Base-by-base conservation (phyloP, 2,329 filamentous ascomycete species). In the Lanzia echinophila region DNA sequence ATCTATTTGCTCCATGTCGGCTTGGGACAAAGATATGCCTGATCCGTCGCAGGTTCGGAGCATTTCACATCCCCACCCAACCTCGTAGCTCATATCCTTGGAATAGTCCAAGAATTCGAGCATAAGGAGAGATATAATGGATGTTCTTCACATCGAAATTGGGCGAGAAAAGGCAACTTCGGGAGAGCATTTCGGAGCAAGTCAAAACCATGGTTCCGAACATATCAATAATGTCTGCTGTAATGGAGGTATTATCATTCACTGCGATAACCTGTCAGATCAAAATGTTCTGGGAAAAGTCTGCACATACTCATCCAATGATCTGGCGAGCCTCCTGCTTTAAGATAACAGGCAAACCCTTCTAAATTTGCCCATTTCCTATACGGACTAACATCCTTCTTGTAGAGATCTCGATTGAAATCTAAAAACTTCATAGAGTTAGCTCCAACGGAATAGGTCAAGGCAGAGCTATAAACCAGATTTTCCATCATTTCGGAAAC, bases 161-260 rank as follows among this genome's bases (percentile, higher is more conserved):
- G n/a, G 80, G 44, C 12, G 47, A 56, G 48, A 63, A 53, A 8
- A 63, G 53, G 20, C 41, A 22, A 20, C 59, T 55, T 36, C 61
- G 67, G 7, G 75, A 71, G 17, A 81, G 64, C 7, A 79, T 70
- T 56, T 79, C 79, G 54, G 79, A 67, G 36, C 73, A 75, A 49
- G 80, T 79, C 66, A 77, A 78, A 48, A 80, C 66, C 65, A 81
- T 81, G 66, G 79, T 73, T 57, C 80, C 73, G 71, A 79, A 74
- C 77, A 81, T 81, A 57, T 77, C 71, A 10, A 73, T 57, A 8
- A 58, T 53, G 22, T 53, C 55, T 15, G 13, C 34, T 3, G 55
- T 48, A 3, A 57, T 20, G 0, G 52, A 19, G 31, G 57, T 48
- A 42, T 61, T 54, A 15, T 63, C 59, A 41, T 57, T 62, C 6